phyloP scores from a whole-genome alignment of 2,329 filamentous ascomycete species.

The Cladobotryum protrusum region DNA sequence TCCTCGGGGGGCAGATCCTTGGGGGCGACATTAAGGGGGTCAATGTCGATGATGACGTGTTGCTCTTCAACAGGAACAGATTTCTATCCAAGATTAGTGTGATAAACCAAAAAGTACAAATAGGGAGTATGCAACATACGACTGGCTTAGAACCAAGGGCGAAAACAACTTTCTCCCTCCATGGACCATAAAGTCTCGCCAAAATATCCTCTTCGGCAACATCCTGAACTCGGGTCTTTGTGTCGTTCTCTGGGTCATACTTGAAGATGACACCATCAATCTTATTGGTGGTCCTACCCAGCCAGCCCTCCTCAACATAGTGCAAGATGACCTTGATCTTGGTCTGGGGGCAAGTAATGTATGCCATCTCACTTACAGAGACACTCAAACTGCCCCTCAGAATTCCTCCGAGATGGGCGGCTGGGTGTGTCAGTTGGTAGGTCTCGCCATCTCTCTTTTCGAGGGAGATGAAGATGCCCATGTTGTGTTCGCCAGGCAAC shows the following conservation, averaged over 20 bases:
- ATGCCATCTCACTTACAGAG: slow-evolving; percentile 83
- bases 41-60: slow-evolving; percentile 77
- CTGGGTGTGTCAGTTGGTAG: slow-evolving; percentile 90
- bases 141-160: slow-evolving; percentile 53
- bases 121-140: slow-evolving; percentile 42
- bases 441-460: slow-evolving; percentile 77
- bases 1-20: slow-evolving; percentile 75
- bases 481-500: slow-evolving; percentile 83
- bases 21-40: slow-evolving; percentile 69
- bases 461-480: slow-evolving; percentile 90
- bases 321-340: slow-evolving; percentile 86
- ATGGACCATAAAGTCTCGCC: slow-evolving; percentile 74
- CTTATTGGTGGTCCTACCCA: slow-evolving; percentile 84
- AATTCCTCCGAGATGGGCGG: slow-evolving; percentile 85
- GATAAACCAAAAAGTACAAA: background rate
- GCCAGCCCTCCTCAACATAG: slow-evolving; percentile 92
- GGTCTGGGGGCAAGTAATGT: slow-evolving; percentile 83
- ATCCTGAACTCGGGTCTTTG: slow-evolving; percentile 72
- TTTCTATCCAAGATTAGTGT: slow-evolving; percentile 22
- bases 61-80: slow-evolving; percentile 50
- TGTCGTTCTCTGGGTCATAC: slow-evolving; percentile 82
- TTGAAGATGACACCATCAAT: slow-evolving; percentile 87
- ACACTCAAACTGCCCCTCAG: slow-evolving; percentile 82
- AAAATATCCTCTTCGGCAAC: slow-evolving; percentile 81
- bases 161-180: slow-evolving; percentile 67